Percentiles rank a stretch among this genome's conserved stretches.
Evolutionary conservation across 1,284 basidiomycete genomes (phyloP).

Genomic region (Fomitopsis schrenkii): DNA sequence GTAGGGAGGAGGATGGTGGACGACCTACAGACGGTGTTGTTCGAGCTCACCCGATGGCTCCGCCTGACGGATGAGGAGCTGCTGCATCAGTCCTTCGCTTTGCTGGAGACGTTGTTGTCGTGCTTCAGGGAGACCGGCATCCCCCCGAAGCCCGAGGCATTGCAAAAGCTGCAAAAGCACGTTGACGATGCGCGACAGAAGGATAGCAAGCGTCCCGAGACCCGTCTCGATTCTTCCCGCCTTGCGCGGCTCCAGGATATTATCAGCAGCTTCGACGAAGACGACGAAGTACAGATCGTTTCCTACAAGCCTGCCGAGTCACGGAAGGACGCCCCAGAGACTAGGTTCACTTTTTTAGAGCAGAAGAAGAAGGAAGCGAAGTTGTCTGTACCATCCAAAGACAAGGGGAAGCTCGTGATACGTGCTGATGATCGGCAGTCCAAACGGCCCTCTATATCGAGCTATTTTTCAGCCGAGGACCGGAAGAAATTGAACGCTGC

Average conservation of each 20-base stretch:
- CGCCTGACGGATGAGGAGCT: slow-evolving; percentile 88
- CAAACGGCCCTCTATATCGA: slow-evolving; percentile 18
- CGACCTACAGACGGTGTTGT: slow-evolving; percentile 73
- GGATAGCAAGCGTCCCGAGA: slow-evolving; percentile 39
- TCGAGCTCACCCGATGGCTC: slow-evolving; percentile 80
- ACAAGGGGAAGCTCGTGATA: background rate
- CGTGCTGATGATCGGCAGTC: slow-evolving; percentile 4
- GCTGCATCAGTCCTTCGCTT: slow-evolving; percentile 80
- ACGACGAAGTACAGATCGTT: slow-evolving; percentile 45
- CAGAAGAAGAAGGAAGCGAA: background rate
- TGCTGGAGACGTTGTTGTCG: slow-evolving; percentile 74
- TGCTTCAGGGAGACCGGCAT: slow-evolving; percentile 58
- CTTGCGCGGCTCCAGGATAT: slow-evolving; percentile 55
- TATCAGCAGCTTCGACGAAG: slow-evolving; percentile 54
- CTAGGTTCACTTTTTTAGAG: slow-evolving; percentile 6
- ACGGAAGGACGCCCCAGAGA: slow-evolving; percentile 1
- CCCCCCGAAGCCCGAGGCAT: slow-evolving; percentile 43
- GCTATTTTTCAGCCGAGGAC: slow-evolving; percentile 33
- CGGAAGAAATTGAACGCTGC: slow-evolving; percentile 33
- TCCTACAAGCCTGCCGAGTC: slow-evolving; percentile 18
- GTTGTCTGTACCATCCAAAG: background rate
- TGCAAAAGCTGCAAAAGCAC: slow-evolving; percentile 56
- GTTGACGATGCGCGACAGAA: slow-evolving; percentile 52
- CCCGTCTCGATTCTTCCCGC: slow-evolving; percentile 54
- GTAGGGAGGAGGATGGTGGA: slow-evolving; percentile 72